phyloP scores from a whole-genome alignment of 805 yeast genomes.

The Hanseniaspora hatyaiensis region DNA sequence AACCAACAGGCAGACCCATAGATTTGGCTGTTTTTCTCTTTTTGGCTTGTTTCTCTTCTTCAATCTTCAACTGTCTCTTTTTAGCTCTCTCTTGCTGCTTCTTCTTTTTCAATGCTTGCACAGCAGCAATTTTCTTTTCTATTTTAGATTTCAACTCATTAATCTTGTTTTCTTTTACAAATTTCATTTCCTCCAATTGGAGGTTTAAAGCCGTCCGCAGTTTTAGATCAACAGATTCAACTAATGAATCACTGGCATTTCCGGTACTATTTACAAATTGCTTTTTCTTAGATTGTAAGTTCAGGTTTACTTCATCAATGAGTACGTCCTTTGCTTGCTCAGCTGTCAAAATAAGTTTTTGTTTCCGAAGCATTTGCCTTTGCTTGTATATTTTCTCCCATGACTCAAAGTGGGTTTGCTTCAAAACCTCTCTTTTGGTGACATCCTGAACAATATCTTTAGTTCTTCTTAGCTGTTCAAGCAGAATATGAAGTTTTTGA shows the following conservation, averaged over 20 bases:
- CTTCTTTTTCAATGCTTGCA: slow-evolving; percentile 2
- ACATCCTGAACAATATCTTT: slow-evolving; percentile 55
- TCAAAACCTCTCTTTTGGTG: slow-evolving; percentile 52
- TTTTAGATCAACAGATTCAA: slow-evolving; percentile 8
- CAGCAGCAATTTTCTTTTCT: neutral
- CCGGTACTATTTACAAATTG: slow-evolving; percentile 2
- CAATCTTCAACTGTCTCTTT: slow-evolving; percentile 6
- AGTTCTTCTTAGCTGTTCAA: slow-evolving; percentile 66
- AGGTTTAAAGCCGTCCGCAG: slow-evolving; percentile 4
- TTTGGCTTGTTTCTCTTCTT: slow-evolving; percentile 10
- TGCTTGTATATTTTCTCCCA: slow-evolving; percentile 12
- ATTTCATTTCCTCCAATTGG: slow-evolving; percentile 6
- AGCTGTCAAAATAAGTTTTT: neutral
- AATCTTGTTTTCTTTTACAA: slow-evolving; percentile 11
- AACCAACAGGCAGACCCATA: slow-evolving; percentile 13
- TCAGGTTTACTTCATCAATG: slow-evolving; percentile 9
- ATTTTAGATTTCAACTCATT: slow-evolving; percentile 11
- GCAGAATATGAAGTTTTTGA: slow-evolving; percentile 64
- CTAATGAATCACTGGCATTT: neutral
- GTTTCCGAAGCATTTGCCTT: slow-evolving; percentile 1
- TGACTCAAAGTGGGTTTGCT: neutral
- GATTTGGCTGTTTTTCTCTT: slow-evolving; percentile 14
- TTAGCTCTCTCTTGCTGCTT: slow-evolving; percentile 11
- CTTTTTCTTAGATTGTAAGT: slow-evolving; percentile 2
- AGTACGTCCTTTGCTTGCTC: neutral